Evolutionary conservation across 23 red algal genomes (phyloP).

Genomic region (Chondrus crispus): DNA sequence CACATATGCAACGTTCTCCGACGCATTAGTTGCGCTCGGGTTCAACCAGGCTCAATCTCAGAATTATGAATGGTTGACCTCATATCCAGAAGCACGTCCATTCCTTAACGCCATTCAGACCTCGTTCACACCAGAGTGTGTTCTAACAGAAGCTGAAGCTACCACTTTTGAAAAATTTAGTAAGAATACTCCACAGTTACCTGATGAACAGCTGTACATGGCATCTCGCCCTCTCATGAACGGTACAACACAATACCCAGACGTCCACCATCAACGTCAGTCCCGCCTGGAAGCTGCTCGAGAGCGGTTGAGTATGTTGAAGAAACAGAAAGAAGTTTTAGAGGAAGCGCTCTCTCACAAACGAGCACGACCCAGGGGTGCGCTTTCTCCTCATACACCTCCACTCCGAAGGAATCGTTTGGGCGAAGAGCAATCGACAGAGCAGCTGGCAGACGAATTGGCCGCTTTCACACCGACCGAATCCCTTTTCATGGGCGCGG

Average conservation of each 20-base stretch:
- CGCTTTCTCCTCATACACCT: not conserved
- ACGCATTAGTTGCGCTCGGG: not conserved
- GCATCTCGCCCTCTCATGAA: not conserved
- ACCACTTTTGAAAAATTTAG: not conserved
- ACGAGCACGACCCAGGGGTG: not conserved
- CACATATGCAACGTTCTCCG: not conserved
- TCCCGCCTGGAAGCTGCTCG: not conserved
- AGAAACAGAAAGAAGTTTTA: not conserved
- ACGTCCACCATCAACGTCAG: not conserved
- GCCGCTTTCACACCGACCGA: not conserved
- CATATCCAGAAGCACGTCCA: not conserved
- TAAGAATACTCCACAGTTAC: not conserved
- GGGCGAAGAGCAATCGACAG: not conserved
- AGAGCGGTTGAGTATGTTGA: not conserved
- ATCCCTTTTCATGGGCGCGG: no score
- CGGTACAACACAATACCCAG: not conserved
- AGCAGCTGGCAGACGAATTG: not conserved
- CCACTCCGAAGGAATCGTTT: not conserved
- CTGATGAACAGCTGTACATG: not conserved
- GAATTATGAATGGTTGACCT: not conserved
- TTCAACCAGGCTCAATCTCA: not conserved
- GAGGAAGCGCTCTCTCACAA: not conserved
- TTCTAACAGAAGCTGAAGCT: not conserved
- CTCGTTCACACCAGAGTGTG: conserved; percentile 6
- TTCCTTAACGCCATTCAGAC: not conserved